Evolutionary conservation across 169 alveolate genomes (phyloP), one percentile per base, ranked within the genome.

Genomic region (Babesia ovata): DNA sequence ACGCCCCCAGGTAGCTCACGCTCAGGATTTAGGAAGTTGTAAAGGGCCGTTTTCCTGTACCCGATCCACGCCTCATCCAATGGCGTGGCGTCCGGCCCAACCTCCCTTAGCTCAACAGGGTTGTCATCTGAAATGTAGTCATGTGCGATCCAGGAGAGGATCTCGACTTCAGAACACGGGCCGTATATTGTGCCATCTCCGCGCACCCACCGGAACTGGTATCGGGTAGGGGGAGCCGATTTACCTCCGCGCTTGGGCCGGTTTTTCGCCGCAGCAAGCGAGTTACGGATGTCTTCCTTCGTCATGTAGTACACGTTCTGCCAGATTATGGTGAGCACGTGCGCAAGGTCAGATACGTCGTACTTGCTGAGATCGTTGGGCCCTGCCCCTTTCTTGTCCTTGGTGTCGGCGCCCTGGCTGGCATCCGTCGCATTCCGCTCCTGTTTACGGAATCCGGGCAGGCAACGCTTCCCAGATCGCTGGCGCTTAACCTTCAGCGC

Each of bases 271-370:
- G 21, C 53, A 36, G 44, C 57, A 44, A 79, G 72, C 36, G 87
- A 33, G 26, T 62, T 70, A 7, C 28, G 48, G 28, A 79, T 79
- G 22, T 79, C 87, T 22, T 79, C 87, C 53, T 66, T 79, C 13
- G 82, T 70, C 87, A 79, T 79, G 63, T 66, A 79, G 58, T 79
- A 79, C 26, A 79, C 87, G 44, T 79, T 79, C 39, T 71, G 75
- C 87, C 87, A 79, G 16, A 49, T 79, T 19, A 79, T 63, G 16
- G 83, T 79, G 12, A 79, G 84, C 33, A 66, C 82, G 44, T 79
- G 87, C n/a, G 87, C 58, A 19, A 79, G 48, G 42, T 79, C 87
- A 10, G 87, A 79, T 13, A 71, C 70, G 56, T 62, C 83, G 54
- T 22, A 42, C 29, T 59, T 59, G 21, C 21, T 21, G 28, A 59